phyloP scores from a whole-genome alignment of 257 asterid species.

The Nicotiana tomentosiformis region DNA sequence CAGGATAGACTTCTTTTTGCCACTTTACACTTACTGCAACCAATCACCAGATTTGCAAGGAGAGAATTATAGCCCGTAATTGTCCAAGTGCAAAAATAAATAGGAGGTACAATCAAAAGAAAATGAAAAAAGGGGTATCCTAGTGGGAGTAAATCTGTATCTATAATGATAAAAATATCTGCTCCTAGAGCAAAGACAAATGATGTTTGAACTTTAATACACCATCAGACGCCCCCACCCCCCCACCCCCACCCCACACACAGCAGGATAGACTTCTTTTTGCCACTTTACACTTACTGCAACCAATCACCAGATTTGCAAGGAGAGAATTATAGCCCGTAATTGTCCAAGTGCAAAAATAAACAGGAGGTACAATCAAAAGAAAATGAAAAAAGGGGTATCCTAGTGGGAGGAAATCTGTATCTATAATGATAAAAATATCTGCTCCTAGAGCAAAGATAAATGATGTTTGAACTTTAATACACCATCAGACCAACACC shows the following conservation, averaged over 20 bases:
- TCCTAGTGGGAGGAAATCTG: background rate
- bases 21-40: constrained; percentile 92
- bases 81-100: background rate
- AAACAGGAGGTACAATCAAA: background rate
- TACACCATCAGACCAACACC: background rate
- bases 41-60: background rate
- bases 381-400: background rate
- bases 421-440: background rate
- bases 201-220: background rate
- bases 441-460: background rate
- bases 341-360: background rate
- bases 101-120: background rate
- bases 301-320: constrained; percentile 10
- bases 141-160: background rate
- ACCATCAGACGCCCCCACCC: background rate
- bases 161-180: background rate
- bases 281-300: constrained; percentile 99
- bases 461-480: background rate
- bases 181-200: background rate
- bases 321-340: background rate
- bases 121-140: background rate
- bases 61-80: background rate
- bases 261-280: constrained; percentile 63
- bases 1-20: constrained; percentile 77
- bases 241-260: background rate